phyloP scores from a whole-genome alignment of 768 basidiomycete species.

The Russula virescens region DNA sequence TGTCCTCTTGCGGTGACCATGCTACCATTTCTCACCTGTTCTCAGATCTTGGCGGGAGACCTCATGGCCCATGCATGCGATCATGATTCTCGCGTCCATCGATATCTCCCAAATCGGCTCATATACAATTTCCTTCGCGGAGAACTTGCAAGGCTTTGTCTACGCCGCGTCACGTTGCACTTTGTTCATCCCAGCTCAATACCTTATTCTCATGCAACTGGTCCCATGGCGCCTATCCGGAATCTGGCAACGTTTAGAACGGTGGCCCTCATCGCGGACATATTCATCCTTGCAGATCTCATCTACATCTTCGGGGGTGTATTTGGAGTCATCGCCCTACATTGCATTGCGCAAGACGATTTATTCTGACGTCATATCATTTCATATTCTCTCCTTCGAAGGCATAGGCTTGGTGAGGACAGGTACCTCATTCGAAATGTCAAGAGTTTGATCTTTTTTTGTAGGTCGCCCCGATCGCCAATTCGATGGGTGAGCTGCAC shows the following conservation, averaged over 20 bases:
- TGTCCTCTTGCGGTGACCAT: too few species aligned
- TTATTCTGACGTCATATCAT: constrained; percentile 43
- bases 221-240: constrained; percentile 83
- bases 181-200: constrained; percentile 60
- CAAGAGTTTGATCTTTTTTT: constrained; percentile 1
- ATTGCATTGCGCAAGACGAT: constrained; percentile 73
- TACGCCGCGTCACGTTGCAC: constrained; percentile 73
- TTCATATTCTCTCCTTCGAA: constrained; percentile 89
- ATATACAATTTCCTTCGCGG: constrained; percentile 93
- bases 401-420: too few species aligned
- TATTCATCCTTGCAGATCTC: constrained; percentile 88
- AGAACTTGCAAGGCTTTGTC: constrained; percentile 87
- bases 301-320: constrained; percentile 89
- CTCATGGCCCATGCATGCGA: constrained; percentile 96
- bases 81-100: constrained; percentile 81
- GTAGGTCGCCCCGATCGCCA: constrained; percentile 92
- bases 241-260: constrained; percentile 91
- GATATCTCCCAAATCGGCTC: constrained; percentile 87
- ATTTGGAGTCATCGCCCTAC: constrained; percentile 53
- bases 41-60: constrained; percentile 82
- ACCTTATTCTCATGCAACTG: constrained; percentile 79
- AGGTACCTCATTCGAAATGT: not conserved
- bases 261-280: constrained; percentile 90
- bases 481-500: constrained; percentile 92
- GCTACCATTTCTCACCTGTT: too few species aligned